Conservation (phyloP, 805 yeast species). For the Torulaspora quercuum region DNA sequence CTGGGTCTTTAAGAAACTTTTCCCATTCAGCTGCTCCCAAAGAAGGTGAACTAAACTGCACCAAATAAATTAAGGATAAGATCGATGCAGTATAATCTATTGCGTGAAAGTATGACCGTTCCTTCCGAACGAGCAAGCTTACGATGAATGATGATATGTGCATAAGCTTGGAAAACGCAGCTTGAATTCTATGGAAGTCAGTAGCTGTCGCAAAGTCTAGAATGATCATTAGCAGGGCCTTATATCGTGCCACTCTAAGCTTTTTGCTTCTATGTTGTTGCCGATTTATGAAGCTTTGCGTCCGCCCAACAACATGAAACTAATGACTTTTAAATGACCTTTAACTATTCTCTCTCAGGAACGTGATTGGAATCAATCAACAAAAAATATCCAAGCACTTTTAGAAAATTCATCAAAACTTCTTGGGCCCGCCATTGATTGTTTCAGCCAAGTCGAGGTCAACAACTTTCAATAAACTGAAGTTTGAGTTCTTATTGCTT, state of each 20-base stretch:
- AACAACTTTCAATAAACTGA: slow-evolving; percentile 21
- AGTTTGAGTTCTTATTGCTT: slow-evolving; percentile 32
- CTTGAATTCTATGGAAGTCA: slow-evolving; percentile 41
- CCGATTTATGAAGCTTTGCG: slow-evolving; percentile 34
- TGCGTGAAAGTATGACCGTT: slow-evolving; percentile 34
- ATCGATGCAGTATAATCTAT: slow-evolving; percentile 31
- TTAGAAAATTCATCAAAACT: slow-evolving; percentile 27
- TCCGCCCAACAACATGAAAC: slow-evolving; percentile 24
- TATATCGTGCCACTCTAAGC: slow-evolving; percentile 24
- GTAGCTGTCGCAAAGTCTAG: slow-evolving; percentile 31
- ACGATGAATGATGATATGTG: slow-evolving; percentile 20
- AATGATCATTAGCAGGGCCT: slow-evolving; percentile 8
- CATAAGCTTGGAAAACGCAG: slow-evolving; percentile 30
- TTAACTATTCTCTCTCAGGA: slow-evolving; percentile 31
- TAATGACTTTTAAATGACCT: slow-evolving; percentile 36
- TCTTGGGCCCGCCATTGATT: slow-evolving; percentile 21
- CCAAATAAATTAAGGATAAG: slow-evolving; percentile 14
- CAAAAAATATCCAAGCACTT: slow-evolving; percentile 31
- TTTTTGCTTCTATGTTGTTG: slow-evolving; percentile 35
- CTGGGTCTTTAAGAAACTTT: slow-evolving; percentile 23
- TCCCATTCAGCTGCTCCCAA: slow-evolving; percentile 2
- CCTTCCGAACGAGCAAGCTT: slow-evolving; percentile 27
- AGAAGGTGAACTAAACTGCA: neutral
- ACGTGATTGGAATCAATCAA: slow-evolving; percentile 17
- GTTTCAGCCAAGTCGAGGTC: slow-evolving; percentile 9